Percentiles rank a stretch among this genome's conserved stretches.
Conservation (phyloP, 768 basidiomycete species). For the Sistotremastrum suecicum region DNA sequence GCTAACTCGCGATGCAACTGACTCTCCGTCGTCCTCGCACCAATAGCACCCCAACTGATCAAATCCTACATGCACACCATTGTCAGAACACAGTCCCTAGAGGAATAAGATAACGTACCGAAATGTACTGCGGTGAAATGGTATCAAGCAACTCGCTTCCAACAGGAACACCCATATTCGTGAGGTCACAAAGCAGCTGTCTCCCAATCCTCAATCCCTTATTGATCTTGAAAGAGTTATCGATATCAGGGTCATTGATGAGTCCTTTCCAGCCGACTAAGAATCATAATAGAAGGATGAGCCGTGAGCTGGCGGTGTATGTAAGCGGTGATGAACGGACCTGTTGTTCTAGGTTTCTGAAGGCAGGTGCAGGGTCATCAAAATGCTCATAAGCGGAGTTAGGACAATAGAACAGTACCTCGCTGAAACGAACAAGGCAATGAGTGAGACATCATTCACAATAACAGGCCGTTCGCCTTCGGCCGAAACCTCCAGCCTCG, state of each 20-base stretch:
- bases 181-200: conserved; percentile 83
- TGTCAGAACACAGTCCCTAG: conserved; percentile 2
- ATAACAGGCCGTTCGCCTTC: neutral
- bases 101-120: conserved; percentile 27
- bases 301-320: too few relatives aligned
- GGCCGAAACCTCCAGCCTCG: neutral
- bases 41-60: conserved; percentile 90
- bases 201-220: conserved; percentile 85
- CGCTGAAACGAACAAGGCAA: too few relatives aligned
- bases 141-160: conserved; percentile 90
- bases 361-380: too few relatives aligned
- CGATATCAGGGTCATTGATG: conserved; percentile 90
- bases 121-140: conserved; percentile 70
- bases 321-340: too few relatives aligned
- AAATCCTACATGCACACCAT: conserved; percentile 20
- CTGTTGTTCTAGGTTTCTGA: too few relatives aligned
- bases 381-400: too few relatives aligned
- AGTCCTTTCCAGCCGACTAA: conserved; percentile 90
- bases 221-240: conserved; percentile 92
- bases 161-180: conserved; percentile 79
- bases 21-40: conserved; percentile 93
- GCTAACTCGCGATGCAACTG: conserved; percentile 96
- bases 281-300: too few relatives aligned
- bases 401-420: too few relatives aligned
- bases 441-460: neutral